These are phyloP conservation scores for Triticum turgidum DNA, from an alignment of 176 grass and related monocot species.

Conservation along the genomic window DNA sequence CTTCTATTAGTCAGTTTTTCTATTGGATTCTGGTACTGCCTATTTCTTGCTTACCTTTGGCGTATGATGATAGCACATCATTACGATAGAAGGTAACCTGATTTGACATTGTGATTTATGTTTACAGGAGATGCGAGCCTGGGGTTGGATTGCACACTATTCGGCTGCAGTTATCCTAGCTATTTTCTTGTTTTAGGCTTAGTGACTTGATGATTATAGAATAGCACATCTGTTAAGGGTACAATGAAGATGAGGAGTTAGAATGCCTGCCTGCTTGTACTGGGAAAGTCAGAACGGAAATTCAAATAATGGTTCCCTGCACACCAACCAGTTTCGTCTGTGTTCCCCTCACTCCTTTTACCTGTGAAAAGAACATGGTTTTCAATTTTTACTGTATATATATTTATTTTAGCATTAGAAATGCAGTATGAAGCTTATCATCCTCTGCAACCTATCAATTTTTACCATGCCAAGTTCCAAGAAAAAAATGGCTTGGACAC, in stretches of 20 bases:
- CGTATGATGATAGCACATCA: background rate
- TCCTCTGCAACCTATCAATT: conserved; percentile 8
- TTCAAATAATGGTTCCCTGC: conserved; percentile 28
- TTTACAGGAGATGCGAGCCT: conserved; percentile 55
- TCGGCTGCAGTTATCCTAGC: conserved; percentile 47
- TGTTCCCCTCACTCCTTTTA: background rate
- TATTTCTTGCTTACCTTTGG: conserved; percentile 24
- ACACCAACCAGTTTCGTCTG: background rate
- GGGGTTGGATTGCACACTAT: conserved; percentile 45
- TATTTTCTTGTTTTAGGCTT: conserved; percentile 44
- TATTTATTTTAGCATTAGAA: conserved; percentile 19
- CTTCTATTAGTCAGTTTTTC: background rate
- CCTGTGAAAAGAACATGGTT: background rate
- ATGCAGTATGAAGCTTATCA: background rate
- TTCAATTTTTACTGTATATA: background rate
- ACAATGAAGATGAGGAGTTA: conserved; percentile 23
- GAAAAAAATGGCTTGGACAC: background rate
- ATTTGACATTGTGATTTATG: conserved; percentile 32
- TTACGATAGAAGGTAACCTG: background rate
- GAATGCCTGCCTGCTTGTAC: conserved; percentile 17
- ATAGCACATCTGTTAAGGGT: conserved; percentile 39
- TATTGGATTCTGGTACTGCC: background rate
- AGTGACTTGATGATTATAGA: conserved; percentile 26
- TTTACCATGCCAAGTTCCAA: background rate
- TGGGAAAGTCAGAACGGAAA: conserved; percentile 24